These are phyloP conservation scores for Globisporangium polare DNA, from an alignment of 352 stramenopile genomes.

Conservation along the genomic window DNA sequence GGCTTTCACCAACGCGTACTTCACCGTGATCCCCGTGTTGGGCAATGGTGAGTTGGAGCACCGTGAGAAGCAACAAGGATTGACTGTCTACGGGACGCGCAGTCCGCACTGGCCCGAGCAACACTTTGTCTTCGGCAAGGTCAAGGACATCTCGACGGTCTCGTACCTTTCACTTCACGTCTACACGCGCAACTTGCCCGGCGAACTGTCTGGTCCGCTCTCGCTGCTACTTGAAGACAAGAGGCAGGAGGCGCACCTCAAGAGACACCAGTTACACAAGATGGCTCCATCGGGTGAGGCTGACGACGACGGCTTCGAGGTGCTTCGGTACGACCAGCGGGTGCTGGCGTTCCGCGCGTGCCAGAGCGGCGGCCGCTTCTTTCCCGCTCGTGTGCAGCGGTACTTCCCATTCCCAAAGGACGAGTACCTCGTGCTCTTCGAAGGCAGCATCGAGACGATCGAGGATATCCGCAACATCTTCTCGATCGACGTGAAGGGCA, in stretches of 20 bases:
- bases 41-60: slow-evolving; percentile 35
- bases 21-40: slow-evolving; percentile 61
- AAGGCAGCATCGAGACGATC: slow-evolving; percentile 51
- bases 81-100: slow-evolving; percentile 62
- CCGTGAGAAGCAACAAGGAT: slow-evolving; percentile 44
- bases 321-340: slow-evolving; percentile 54
- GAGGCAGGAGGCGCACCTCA: slow-evolving; percentile 26
- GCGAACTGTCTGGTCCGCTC: slow-evolving; percentile 27
- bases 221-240: slow-evolving; percentile 28
- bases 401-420: slow-evolving; percentile 49
- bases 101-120: slow-evolving; percentile 59
- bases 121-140: slow-evolving; percentile 62
- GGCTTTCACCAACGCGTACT: slow-evolving; percentile 48
- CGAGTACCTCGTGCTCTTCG: slow-evolving; percentile 52
- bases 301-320: slow-evolving; percentile 41
- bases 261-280: slow-evolving; percentile 50
- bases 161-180: slow-evolving; percentile 69
- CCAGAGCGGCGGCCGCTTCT: slow-evolving; percentile 50
- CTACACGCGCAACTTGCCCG: slow-evolving; percentile 50
- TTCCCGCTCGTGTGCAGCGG: slow-evolving; percentile 44
- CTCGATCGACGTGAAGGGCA: slow-evolving; percentile 50
- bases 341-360: slow-evolving; percentile 64
- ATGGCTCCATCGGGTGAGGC: slow-evolving; percentile 45
- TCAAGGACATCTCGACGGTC: slow-evolving; percentile 41
- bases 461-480: slow-evolving; percentile 57